Percentiles rank a stretch among this genome's conserved stretches.
phyloP scores from a whole-genome alignment of 768 basidiomycete genomes.

The Xerocomellus amylosporus region DNA sequence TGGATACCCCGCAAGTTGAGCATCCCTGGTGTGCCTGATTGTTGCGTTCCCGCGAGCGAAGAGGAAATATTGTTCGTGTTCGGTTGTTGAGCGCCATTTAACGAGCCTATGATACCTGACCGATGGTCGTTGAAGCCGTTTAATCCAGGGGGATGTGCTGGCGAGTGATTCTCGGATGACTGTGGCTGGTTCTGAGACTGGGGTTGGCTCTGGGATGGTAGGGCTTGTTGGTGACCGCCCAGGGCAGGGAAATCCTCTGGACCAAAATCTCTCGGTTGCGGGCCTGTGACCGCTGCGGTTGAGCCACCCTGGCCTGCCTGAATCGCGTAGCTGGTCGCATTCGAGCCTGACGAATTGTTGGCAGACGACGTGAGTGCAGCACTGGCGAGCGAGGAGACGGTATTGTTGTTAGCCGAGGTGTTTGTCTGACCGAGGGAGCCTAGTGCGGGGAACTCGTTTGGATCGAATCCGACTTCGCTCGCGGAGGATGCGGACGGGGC shows the following conservation, averaged over 20 bases:
- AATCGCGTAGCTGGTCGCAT: constrained; percentile 72
- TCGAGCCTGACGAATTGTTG: constrained; percentile 31
- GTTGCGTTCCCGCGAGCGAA: constrained; percentile 44
- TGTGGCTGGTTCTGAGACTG: constrained; percentile 31
- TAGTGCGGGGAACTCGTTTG: constrained; percentile 85
- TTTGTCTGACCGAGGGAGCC: constrained; percentile 57
- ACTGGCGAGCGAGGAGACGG: constrained; percentile 26
- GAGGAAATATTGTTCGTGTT: constrained; percentile 17
- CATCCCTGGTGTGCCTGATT: constrained; percentile 62
- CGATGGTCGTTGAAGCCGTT: constrained; percentile 63
- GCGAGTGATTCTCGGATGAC: constrained; percentile 33
- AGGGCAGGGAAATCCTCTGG: constrained; percentile 89
- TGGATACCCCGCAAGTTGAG: constrained; percentile 49
- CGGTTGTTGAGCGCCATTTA: constrained; percentile 33
- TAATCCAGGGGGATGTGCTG: constrained; percentile 69
- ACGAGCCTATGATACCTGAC: constrained; percentile 52
- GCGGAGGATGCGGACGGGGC: constrained; percentile 63
- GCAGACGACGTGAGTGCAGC: constrained; percentile 23
- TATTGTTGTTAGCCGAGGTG: constrained; percentile 37
- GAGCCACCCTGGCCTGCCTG: constrained; percentile 63
- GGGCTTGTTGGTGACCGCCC: constrained; percentile 50
- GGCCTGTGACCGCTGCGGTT: constrained; percentile 3
- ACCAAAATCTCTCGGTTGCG: constrained; percentile 50
- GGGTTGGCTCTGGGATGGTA: constrained; percentile 27
- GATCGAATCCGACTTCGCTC: constrained; percentile 78